Evolutionary conservation across 306 rosid species (phyloP), one percentile per base, ranked within the genome.

Genomic region (Casuarina equisetifolia): DNA sequence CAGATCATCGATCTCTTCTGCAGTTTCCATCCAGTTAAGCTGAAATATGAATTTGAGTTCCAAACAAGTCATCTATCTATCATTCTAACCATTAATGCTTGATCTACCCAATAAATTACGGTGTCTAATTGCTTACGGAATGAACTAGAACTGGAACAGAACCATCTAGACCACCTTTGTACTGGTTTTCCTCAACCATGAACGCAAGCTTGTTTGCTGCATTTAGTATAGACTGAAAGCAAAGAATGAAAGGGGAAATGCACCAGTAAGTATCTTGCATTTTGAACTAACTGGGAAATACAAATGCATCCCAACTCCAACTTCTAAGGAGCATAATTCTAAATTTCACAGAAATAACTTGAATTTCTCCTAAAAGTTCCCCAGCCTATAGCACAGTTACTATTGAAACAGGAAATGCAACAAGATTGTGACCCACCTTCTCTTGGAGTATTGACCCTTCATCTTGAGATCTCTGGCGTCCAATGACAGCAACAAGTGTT

Each of bases 1-100:
- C 75, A 90, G 77, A 76, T 93, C 98, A 39, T 93, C 98, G 73
- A 93, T 87, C 87, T 90, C 93, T 84, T 93, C 98, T 17, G 98
- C 98, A 66, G 87, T 81, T 73, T 77, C 85, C 88, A 93, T 42
- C 98, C 97, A 91, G 87, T 88, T 88, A 69, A 88, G 82, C 98
- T 91, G 82, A 70, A 89, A 87, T 20, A 83, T 49, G 77, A 74
- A 42, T 51, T 84, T 53, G 39, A 49, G 76, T 42, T 70, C 85
- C 80, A 72, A 79, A 72, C 55, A 79, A 57, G 15, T 8, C 45
- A 61, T 73, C 32, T 11, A 19, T 59, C 53, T 44, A 43, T 61
- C 75, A 71, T 54, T 79, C 42, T 51, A 55, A 25, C 25, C n/a
- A 42, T 61, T 78, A 19, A 64, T 12, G 44, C 36, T 40, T 15